Evolutionary conservation across 805 yeast genomes (phyloP).

Genomic region (Ogataea ganodermae): DNA sequence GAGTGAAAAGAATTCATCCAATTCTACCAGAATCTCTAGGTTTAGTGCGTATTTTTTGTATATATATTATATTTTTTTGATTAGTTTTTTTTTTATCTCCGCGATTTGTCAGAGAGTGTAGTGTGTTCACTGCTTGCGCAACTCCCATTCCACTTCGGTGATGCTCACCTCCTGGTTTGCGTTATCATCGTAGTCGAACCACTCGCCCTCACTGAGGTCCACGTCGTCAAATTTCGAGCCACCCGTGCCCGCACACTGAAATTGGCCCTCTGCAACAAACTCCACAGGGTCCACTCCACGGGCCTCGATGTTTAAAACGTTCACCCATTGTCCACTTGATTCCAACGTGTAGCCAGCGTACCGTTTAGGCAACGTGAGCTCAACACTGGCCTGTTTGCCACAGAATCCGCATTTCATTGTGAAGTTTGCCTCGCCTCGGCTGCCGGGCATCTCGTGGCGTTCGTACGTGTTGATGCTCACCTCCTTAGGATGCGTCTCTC

Average conservation of each 20-base stretch:
- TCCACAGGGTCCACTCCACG: slow-evolving; percentile 78
- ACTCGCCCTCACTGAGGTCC: slow-evolving; percentile 78
- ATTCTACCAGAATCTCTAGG: no score
- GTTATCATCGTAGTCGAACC: slow-evolving; percentile 94
- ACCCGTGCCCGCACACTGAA: slow-evolving; percentile 51
- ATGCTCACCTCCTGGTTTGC: slow-evolving; percentile 79
- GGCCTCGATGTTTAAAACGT: slow-evolving; percentile 71
- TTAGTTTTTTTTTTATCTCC: background rate
- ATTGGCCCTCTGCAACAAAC: slow-evolving; percentile 66
- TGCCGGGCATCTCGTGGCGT: slow-evolving; percentile 61
- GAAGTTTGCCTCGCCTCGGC: slow-evolving; percentile 83
- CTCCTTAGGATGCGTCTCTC: slow-evolving; percentile 72
- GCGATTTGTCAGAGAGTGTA: background rate
- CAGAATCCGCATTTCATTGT: slow-evolving; percentile 51
- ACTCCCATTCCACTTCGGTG: slow-evolving; percentile 69
- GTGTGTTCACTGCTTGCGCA: slow-evolving; percentile 32
- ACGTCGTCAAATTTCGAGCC: slow-evolving; percentile 59
- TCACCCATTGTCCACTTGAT: slow-evolving; percentile 43
- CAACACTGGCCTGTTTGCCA: slow-evolving; percentile 26
- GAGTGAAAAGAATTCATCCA: no score
- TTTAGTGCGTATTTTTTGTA: no score
- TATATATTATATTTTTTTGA: background rate
- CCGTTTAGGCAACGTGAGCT: slow-evolving; percentile 27
- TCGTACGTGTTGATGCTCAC: slow-evolving; percentile 70
- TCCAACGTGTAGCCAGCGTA: slow-evolving; percentile 39